Conservation (phyloP, 768 basidiomycete species). For the Agrocybe chaxingu region DNA sequence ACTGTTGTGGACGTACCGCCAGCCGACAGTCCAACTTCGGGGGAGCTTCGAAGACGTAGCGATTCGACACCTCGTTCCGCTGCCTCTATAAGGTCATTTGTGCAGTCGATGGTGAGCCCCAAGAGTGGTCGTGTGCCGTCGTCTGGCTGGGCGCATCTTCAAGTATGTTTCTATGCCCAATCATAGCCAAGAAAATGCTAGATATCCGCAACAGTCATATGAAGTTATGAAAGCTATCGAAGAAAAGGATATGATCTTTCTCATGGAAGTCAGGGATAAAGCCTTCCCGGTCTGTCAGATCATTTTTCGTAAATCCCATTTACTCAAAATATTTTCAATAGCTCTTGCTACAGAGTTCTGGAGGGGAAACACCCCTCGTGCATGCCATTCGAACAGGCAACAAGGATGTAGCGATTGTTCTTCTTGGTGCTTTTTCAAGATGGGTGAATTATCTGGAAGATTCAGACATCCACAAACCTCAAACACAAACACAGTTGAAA, state of each 20-base stretch:
- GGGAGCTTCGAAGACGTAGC: constrained; percentile 13
- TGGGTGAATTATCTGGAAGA: constrained; percentile 89
- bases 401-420: constrained; percentile 79
- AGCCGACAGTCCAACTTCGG: constrained; percentile 12
- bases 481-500: constrained; percentile 73
- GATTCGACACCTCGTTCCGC: constrained; percentile 23
- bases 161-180: constrained; percentile 16
- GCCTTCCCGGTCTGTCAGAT: constrained; percentile 66
- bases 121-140: constrained; percentile 14
- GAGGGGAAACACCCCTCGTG: constrained; percentile 83
- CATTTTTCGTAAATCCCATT: neutral
- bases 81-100: constrained; percentile 30
- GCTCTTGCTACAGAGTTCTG: constrained; percentile 82
- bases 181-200: neutral
- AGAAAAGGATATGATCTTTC: constrained; percentile 71
- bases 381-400: constrained; percentile 88
- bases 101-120: constrained; percentile 21
- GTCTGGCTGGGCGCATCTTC: constrained; percentile 23
- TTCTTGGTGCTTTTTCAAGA: constrained; percentile 88
- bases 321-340: constrained; percentile 19
- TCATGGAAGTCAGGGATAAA: constrained; percentile 81
- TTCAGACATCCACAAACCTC: constrained; percentile 64
- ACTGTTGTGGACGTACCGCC: constrained; percentile 22
- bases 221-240: constrained; percentile 86
- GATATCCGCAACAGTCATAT: constrained; percentile 29